phyloP scores from a whole-genome alignment of 768 basidiomycete genomes.

The Naganishia vaughanmartiniae region DNA sequence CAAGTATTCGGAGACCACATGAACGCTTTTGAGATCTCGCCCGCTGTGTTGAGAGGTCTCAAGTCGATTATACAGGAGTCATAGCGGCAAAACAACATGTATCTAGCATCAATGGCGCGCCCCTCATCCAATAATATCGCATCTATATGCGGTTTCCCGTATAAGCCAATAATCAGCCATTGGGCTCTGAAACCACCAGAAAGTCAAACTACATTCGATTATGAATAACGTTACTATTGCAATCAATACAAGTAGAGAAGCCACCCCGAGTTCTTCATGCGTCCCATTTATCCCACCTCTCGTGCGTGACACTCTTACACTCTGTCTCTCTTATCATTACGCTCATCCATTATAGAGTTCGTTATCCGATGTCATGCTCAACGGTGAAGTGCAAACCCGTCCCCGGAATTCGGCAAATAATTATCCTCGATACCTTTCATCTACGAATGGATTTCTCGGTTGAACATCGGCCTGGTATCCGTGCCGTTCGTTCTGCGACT shows the following conservation, averaged over 20 bases:
- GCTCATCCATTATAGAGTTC: not conserved
- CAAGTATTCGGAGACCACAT: constrained; percentile 43
- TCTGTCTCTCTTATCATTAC: not conserved
- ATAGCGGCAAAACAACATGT: not conserved
- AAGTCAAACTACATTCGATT: not conserved
- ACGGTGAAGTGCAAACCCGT: not conserved
- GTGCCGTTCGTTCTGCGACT: not conserved
- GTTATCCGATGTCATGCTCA: not conserved
- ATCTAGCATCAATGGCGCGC: not conserved
- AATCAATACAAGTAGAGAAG: not conserved
- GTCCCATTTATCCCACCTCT: not conserved
- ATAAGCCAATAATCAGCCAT: too few relatives aligned
- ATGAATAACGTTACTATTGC: not conserved
- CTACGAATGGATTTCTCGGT: not conserved
- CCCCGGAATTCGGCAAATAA: too few relatives aligned
- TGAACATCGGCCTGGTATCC: not conserved
- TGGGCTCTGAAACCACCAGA: too few relatives aligned
- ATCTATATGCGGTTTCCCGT: not conserved
- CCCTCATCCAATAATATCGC: not conserved
- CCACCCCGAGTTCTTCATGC: not conserved
- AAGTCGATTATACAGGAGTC: constrained; percentile 11
- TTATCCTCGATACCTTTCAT: not conserved
- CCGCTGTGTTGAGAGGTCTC: constrained; percentile 33
- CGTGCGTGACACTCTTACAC: not conserved
- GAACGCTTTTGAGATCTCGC: constrained; percentile 44